Conservation (phyloP, 768 basidiomycete species). For the Suillus fuscotomentosus region DNA sequence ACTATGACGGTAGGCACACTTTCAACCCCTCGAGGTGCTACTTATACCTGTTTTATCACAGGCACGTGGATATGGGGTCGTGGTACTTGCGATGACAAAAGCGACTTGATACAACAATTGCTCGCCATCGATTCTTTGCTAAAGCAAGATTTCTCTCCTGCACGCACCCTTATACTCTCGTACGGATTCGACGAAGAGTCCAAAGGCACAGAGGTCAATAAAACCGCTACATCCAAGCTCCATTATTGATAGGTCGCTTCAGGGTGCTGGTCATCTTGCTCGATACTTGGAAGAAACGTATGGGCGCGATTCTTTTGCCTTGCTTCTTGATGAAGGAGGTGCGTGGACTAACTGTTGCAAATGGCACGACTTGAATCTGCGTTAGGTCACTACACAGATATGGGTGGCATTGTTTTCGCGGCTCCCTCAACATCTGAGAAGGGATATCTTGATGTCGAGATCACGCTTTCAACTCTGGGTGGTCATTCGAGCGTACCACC, state of each 20-base stretch:
- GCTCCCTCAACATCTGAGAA: conserved; percentile 67
- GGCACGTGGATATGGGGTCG: conserved; percentile 75
- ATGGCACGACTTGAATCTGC: background rate
- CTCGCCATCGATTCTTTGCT: conserved; percentile 47
- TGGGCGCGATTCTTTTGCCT: conserved; percentile 65
- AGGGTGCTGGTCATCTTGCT: conserved; percentile 53
- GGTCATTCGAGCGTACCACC: conserved; percentile 85
- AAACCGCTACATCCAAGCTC: background rate
- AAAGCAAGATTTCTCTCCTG: conserved; percentile 43
- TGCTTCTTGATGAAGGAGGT: conserved; percentile 87
- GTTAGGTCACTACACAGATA: conserved; percentile 3
- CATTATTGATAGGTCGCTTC: conserved; percentile 1
- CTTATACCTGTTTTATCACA: conserved; percentile 6
- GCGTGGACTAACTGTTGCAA: conserved; percentile 14
- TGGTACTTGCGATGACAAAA: conserved; percentile 74
- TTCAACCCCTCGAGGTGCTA: background rate
- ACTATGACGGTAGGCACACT: conserved; percentile 43
- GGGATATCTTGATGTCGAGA: conserved; percentile 59
- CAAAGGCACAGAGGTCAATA: conserved; percentile 41
- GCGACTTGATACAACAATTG: conserved; percentile 54
- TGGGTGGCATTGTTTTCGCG: conserved; percentile 40
- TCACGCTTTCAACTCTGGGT: conserved; percentile 65
- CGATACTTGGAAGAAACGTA: conserved; percentile 52
- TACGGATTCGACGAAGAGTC: conserved; percentile 58
- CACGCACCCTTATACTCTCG: conserved; percentile 38